Base-by-base conservation (phyloP, 768 basidiomycete genomes). In the Mycena latifolia region DNA sequence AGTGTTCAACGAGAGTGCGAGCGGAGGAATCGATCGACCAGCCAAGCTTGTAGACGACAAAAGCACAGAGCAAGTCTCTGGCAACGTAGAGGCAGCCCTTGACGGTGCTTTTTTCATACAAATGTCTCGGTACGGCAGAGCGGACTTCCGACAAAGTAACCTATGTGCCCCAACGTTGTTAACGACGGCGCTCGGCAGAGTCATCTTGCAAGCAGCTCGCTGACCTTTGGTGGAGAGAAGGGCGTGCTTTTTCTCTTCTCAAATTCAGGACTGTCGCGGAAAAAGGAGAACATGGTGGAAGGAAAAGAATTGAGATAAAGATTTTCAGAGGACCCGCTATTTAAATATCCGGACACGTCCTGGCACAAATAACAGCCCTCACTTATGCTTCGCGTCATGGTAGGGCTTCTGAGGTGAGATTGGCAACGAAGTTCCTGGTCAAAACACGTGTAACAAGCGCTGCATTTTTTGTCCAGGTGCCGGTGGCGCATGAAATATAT, bases 251-350 rank as follows among this genome's bases (percentile, higher is more conserved):
- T 81, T 33, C 84, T 78, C n/a, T 79, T 77, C 65, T 83, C 80
- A 69, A 83, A 86, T 78, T 86, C 86, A 24, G 84, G 83, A 29
- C 84, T 80, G 65, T 86, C 84, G 59, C 78, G 76, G 51, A 85
- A 82, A 29, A 79, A 15, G 24, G 46, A 43, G 45, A 46, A 28
- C 64, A 65, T 65, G 31, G 52, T 53, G 47, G 55, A 52, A 12
- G 55, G 29, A 20, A 29, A 37, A 3, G 46, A 48, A 5, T 20
- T 58, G 37, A 47, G 60, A 57, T 52, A 33, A 35, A 35, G 14
- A 35, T 14, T 35, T 37, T 28, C 35, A 11, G 39, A 47, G 29
- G 29, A 18, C 47, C 43, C 55, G 29, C 61, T 50, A 56, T 61
- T 68, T 64, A 56, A 63, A 60, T 55, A 31, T n/a, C 31, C 25